These are phyloP conservation scores for Amanita muscaria DNA, from an alignment of 768 basidiomycete species.

Conservation along the genomic window DNA sequence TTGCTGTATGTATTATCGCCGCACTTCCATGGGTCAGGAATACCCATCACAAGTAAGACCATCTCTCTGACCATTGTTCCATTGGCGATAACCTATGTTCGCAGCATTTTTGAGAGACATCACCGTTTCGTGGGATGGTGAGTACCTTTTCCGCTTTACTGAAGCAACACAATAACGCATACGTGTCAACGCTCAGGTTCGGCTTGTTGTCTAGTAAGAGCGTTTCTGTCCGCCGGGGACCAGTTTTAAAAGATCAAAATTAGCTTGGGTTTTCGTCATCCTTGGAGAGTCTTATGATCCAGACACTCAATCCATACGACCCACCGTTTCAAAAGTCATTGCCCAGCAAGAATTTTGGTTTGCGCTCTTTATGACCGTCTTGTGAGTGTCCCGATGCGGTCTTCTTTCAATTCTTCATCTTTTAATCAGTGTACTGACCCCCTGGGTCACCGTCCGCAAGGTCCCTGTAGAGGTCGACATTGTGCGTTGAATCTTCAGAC, in stretches of 20 bases:
- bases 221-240: neutral
- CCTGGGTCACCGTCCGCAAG: constrained; percentile 70
- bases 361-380: constrained; percentile 60
- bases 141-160: constrained; percentile 15
- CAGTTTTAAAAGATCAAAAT: constrained; percentile 7
- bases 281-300: constrained; percentile 59
- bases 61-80: constrained; percentile 59
- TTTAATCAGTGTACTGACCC: constrained; percentile 47
- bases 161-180: constrained; percentile 1
- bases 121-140: constrained; percentile 80
- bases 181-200: constrained; percentile 23
- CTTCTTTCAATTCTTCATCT: neutral
- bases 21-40: constrained; percentile 79
- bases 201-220: constrained; percentile 44
- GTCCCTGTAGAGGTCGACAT: constrained; percentile 75
- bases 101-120: constrained; percentile 70
- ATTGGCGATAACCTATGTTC: constrained; percentile 27
- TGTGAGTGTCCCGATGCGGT: constrained; percentile 34
- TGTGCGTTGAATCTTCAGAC: constrained; percentile 30
- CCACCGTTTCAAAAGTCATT: constrained; percentile 46
- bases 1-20: constrained; percentile 52
- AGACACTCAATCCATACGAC: constrained; percentile 48
- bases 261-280: constrained; percentile 63
- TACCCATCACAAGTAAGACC: constrained; percentile 67
- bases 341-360: constrained; percentile 79